Evolutionary conservation across 345 rosid species (phyloP), one percentile per base, ranked within the genome.

Genomic region (Dipteronia dyeriana): DNA sequence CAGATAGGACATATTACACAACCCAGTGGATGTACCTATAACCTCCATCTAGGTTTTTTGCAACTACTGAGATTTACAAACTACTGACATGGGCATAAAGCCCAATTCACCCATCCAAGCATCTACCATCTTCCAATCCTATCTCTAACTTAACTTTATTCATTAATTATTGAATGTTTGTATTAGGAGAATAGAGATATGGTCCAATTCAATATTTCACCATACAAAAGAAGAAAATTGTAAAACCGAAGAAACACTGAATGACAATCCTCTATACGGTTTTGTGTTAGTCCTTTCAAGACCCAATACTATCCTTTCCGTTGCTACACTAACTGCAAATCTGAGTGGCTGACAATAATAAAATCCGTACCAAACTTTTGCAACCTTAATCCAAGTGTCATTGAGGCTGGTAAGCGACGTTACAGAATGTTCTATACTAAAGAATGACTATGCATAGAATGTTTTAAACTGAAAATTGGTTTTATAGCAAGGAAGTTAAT

Each of bases 251-350:
- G 39, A 17, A 39, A 11, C 17, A 62, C 9, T 63, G 39, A 5
- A 47, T n/a, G 61, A 9, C 4, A 43, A 25, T 43, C 56, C 12
- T 23, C 31, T 12, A 43, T 5, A 17, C 43, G 76, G 19, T 63
- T 47, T 39, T 12, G 10, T 41, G 41, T 16, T 45, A 41, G n/a
- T 26, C 61, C 47, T 49, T 65, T 49, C 29, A 49, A 49, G 62
- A 75, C 29, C n/a, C 17, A 17, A 19, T 26, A 65, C n/a, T 22
- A 45, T 47, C 54, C 70, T 75, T 64, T 74, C 61, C 49, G 29
- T 64, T 47, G 45, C 38, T 64, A 45, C 8, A 74, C 20, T 38
- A 74, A 47, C 31, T 20, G n/a, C 38, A 65, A 49, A 29, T n/a
- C 62, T 31, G 66, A 13, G 16, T 43, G 19, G 39, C 77, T 75